These are phyloP conservation scores for Wallacemonas sp. DNA, from an alignment of 208 protist species.

Conservation along the genomic window DNA sequence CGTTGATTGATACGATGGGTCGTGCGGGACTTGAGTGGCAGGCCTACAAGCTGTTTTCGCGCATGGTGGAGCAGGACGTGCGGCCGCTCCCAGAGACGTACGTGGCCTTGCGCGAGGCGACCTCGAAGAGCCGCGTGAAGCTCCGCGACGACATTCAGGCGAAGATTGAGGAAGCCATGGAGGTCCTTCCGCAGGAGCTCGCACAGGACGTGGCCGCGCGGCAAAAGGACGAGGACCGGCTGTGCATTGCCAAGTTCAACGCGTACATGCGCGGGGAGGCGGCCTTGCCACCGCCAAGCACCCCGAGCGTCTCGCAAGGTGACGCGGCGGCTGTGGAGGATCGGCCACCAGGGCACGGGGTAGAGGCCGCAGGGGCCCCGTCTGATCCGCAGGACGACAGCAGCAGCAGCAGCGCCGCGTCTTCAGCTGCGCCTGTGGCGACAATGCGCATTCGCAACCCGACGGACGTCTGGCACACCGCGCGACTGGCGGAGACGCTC, in stretches of 20 bases:
- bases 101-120: constrained; percentile 83
- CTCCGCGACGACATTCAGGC: constrained; percentile 81
- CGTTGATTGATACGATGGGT: constrained; percentile 89
- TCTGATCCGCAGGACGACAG: too few relatives aligned
- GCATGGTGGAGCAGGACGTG: constrained; percentile 89
- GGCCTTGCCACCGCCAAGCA: constrained; percentile 7
- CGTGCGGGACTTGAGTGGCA: constrained; percentile 88
- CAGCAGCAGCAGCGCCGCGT: too few relatives aligned
- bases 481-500: constrained; percentile 60
- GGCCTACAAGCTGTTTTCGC: constrained; percentile 93
- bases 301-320: too few relatives aligned
- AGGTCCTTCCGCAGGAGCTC: constrained; percentile 75
- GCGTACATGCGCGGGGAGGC: constrained; percentile 82
- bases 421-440: constrained; percentile 25
- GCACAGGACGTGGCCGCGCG: constrained; percentile 59
- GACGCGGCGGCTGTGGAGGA: too few relatives aligned
- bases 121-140: constrained; percentile 40
- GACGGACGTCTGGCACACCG: constrained; percentile 76
- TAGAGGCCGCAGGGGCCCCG: too few relatives aligned
- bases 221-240: constrained; percentile 67
- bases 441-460: constrained; percentile 87
- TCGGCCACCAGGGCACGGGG: too few relatives aligned
- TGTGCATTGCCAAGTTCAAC: constrained; percentile 81
- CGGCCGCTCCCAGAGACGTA: constrained; percentile 91
- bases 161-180: constrained; percentile 83